Percentiles rank a stretch among this genome's conserved stretches.
Conservation (phyloP, 78 protist genomes). For the Dictyostelium capitatum region DNA sequence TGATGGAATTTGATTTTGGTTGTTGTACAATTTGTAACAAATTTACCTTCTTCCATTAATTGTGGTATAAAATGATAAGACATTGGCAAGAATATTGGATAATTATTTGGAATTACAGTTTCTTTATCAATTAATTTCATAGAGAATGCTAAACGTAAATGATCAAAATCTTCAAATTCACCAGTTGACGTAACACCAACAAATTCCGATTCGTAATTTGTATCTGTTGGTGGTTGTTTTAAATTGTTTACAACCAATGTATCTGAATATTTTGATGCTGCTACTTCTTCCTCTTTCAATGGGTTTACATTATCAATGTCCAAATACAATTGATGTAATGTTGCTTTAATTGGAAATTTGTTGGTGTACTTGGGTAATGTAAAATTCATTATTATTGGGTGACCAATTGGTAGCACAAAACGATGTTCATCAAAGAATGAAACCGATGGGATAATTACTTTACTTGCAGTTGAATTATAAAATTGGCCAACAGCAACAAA, state of each 20-base stretch:
- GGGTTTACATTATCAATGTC: constrained; percentile 15
- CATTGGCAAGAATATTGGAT: constrained; percentile 45
- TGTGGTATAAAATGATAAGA: constrained; percentile 73
- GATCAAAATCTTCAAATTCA: constrained; percentile 9
- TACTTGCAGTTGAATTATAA: constrained; percentile 24
- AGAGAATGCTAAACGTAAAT: neutral
- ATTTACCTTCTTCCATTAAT: constrained; percentile 74
- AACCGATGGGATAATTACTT: constrained; percentile 23
- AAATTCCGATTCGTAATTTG: neutral
- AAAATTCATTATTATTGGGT: constrained; percentile 48
- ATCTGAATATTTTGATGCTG: neutral
- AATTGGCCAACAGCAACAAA: constrained; percentile 51
- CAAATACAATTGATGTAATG: neutral
- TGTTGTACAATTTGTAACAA: constrained; percentile 25
- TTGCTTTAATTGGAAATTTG: constrained; percentile 35
- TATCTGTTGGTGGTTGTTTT: neutral
- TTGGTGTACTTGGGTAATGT: constrained; percentile 58
- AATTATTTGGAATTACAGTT: constrained; percentile 3
- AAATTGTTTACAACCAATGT: constrained; percentile 5
- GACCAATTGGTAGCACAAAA: constrained; percentile 52
- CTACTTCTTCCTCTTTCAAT: neutral
- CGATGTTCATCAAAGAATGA: constrained; percentile 34
- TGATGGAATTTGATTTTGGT: constrained; percentile 68
- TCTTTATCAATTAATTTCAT: constrained; percentile 4
- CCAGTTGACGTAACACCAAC: neutral